Evolutionary conservation across 2,329 filamentous ascomycete species (phyloP).

Genomic region (Decorospora gaudefroyi): DNA sequence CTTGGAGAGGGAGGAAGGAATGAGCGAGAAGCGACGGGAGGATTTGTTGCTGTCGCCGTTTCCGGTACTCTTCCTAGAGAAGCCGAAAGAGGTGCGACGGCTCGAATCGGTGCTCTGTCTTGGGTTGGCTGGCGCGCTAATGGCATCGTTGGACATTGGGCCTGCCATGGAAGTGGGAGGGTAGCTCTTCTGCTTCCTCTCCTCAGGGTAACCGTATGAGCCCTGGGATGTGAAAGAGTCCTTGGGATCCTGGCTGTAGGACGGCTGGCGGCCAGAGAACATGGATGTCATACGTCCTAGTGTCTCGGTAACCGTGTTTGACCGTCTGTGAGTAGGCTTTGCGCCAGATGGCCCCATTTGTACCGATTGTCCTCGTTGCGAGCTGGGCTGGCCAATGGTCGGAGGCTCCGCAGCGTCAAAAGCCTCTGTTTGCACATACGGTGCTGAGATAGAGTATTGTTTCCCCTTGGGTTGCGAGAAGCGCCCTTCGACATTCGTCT

Average conservation of each 20-base stretch:
- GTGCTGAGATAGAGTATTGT: slow-evolving; percentile 72
- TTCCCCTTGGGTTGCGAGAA: slow-evolving; percentile 76
- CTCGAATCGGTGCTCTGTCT: slow-evolving; percentile 56
- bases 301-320: slow-evolving; percentile 69
- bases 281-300: slow-evolving; percentile 80
- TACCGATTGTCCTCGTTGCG: slow-evolving; percentile 58
- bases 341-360: slow-evolving; percentile 42
- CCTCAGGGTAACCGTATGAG: slow-evolving; percentile 44
- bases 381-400: slow-evolving; percentile 65
- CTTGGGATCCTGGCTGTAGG: slow-evolving; percentile 38
- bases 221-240: slow-evolving; percentile 51
- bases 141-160: slow-evolving; percentile 63
- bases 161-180: slow-evolving; percentile 91
- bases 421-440: slow-evolving; percentile 60
- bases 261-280: slow-evolving; percentile 63
- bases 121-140: slow-evolving; percentile 27
- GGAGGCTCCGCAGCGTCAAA: slow-evolving; percentile 38
- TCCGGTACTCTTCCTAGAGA: slow-evolving; percentile 54
- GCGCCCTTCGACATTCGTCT: slow-evolving; percentile 85
- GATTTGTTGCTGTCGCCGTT: slow-evolving; percentile 45
- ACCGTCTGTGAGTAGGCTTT: slow-evolving; percentile 65
- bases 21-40: slow-evolving; percentile 56
- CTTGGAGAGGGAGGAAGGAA: slow-evolving; percentile 56
- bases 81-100: slow-evolving; percentile 56
- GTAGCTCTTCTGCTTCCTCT: slow-evolving; percentile 71